Conservation (phyloP, 2,329 filamentous ascomycete species). For the Xenoacremonium recifei region DNA sequence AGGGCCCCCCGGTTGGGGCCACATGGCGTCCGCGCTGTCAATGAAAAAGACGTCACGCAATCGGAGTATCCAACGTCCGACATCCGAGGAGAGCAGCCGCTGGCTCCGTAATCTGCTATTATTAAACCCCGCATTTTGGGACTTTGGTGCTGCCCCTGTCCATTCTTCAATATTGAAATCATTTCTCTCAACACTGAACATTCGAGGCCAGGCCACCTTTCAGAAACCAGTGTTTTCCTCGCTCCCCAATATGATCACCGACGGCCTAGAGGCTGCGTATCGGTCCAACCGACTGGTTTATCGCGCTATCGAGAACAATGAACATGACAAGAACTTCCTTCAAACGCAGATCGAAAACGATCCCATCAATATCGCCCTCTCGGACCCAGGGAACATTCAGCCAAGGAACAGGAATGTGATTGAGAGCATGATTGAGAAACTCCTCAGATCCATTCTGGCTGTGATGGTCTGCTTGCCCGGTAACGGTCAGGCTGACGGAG, state of each 20-base stretch:
- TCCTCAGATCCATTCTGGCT: conserved; percentile 3
- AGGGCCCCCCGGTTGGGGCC: too few species aligned
- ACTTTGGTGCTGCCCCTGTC: too few species aligned
- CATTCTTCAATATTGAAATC: too few species aligned
- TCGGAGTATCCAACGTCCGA: too few species aligned
- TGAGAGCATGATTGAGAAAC: background rate
- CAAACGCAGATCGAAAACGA: conserved; percentile 10
- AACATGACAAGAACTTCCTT: conserved; percentile 12
- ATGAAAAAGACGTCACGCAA: too few species aligned
- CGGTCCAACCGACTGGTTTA: conserved; percentile 15
- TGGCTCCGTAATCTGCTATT: too few species aligned
- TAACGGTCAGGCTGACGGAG: background rate
- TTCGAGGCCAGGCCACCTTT: too few species aligned
- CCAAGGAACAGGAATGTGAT: conserved; percentile 2
- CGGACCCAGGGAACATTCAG: conserved; percentile 2
- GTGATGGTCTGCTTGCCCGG: conserved; percentile 9
- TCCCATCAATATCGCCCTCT: conserved; percentile 5
- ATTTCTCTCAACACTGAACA: too few species aligned
- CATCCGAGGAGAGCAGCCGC: too few species aligned
- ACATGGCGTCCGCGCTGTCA: too few species aligned
- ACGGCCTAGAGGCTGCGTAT: conserved; percentile 4
- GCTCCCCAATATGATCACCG: conserved; percentile 14
- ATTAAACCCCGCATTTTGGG: too few species aligned
- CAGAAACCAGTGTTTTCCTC: too few species aligned
- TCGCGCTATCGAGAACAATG: conserved; percentile 10